Base-by-base conservation (phyloP, 441 rosid species). In the Aleurites moluccanus region DNA sequence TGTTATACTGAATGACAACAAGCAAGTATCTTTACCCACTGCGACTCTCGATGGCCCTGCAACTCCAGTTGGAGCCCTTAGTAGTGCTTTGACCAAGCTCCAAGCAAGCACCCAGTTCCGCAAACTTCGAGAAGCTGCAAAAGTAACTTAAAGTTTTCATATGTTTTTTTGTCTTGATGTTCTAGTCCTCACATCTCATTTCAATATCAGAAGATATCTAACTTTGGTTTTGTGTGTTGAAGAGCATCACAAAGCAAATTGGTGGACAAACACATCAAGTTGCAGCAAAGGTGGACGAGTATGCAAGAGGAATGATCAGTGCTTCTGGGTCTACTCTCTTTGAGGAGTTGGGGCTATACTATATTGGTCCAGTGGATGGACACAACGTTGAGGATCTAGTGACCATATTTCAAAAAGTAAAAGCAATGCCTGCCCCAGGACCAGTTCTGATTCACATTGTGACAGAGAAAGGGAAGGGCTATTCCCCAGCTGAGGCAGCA, bases 31-130 rank as follows among this genome's bases (percentile, higher is more conserved):
- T 53, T 81, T 91, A 69, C 96, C 96, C 20, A 91, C 93, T 27
- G 96, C 96, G 10, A 91, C 93, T 30, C 83, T 91, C 4, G 93
- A 91, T 20, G 96, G 96, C 60, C 96, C 93, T 33, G 89, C 96
- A 27, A 80, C 81, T 23, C 93, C 96, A 0, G 93, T 91, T 76
- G 95, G 95, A 28, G 93, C 93, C 21, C 93, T 91, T 67, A 89
- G 91, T 73, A 77, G 85, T 27, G 61, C 90, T 55, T 79, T 89
- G 64, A 70, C 82, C 75, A 89, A 78, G 83, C 83, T 91, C 74
- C 96, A 89, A 80, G 87, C 93, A 0, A 89, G 89, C 79, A 62
- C 83, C 21, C 55, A 88, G 8, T 87, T 89, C 76, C 86, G 90
- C 56, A 86, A 89, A 74, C 90, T 91, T 76, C 93, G 93, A 11